phyloP scores from a whole-genome alignment of 2,329 filamentous ascomycete genomes.

The Emmonsiellopsis sp. region DNA sequence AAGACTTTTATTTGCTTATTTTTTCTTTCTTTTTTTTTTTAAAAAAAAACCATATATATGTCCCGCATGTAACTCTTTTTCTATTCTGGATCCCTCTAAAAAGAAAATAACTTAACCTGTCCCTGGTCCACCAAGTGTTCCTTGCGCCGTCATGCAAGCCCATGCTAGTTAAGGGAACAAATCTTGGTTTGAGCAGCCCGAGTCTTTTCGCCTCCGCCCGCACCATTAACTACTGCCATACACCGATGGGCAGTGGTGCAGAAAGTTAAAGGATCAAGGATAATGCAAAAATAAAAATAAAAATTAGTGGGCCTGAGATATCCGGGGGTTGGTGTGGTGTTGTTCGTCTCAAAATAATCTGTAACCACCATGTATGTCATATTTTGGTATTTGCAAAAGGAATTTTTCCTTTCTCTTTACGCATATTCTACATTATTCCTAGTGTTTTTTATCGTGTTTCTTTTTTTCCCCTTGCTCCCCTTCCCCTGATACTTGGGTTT shows the following conservation, averaged over 20 bases:
- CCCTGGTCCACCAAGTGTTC: not conserved
- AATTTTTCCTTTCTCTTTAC: not conserved
- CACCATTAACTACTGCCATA: not conserved
- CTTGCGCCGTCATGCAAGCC: not conserved
- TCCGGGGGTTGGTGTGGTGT: not conserved
- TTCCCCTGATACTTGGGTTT: not conserved
- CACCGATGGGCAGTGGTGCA: slow-evolving; percentile 4
- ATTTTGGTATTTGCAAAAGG: too few relatives aligned
- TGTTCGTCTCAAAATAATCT: not conserved
- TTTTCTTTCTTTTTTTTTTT: not conserved
- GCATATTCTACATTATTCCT: not conserved
- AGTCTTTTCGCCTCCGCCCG: not conserved
- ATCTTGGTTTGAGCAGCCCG: not conserved
- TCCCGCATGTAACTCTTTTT: not conserved
- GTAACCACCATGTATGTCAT: not conserved
- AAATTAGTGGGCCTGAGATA: not conserved
- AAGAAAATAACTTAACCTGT: not conserved
- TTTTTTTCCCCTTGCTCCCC: not conserved
- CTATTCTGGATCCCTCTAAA: not conserved
- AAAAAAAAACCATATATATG: not conserved
- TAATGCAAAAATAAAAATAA: not conserved
- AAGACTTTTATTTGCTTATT: not conserved
- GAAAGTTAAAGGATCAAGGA: not conserved
- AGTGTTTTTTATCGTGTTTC: not conserved
- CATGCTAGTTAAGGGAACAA: not conserved